A percentile compares a stretch with the other conserved stretches of the same genome.
Evolutionary conservation across 495 filamentous ascomycete genomes (phyloP).

Genomic region (Bathelium albidoporum): DNA sequence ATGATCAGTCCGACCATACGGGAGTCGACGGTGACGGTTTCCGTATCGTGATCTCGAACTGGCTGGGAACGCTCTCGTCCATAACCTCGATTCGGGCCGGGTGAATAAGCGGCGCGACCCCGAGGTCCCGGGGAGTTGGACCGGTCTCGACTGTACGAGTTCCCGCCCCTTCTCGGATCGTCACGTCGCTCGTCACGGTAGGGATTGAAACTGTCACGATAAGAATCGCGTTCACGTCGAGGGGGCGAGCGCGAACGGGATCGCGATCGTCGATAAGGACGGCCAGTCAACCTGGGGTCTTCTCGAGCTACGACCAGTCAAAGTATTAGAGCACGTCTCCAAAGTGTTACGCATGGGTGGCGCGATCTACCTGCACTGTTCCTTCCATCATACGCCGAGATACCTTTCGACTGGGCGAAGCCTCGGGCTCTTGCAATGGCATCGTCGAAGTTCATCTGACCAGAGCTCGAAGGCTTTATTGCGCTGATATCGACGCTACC

Average conservation of each 20-base stretch:
- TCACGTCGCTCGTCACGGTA: conserved; percentile 68
- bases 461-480: conserved; percentile 62
- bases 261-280: conserved; percentile 48
- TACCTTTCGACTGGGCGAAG: conserved; percentile 59
- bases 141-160: conserved; percentile 24
- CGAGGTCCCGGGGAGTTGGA: conserved; percentile 23
- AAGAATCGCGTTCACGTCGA: conserved; percentile 41
- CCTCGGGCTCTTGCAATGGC: conserved; percentile 64
- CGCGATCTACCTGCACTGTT: conserved; percentile 27
- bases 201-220: conserved; percentile 61
- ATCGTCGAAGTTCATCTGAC: conserved; percentile 61
- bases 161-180: conserved; percentile 38
- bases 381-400: conserved; percentile 33
- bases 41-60: conserved; percentile 46
- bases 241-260: conserved; percentile 61
- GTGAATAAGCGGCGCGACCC: conserved; percentile 26
- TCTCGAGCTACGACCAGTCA: conserved; percentile 11
- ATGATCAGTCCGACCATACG: conserved; percentile 75
- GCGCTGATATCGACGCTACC: conserved; percentile 64
- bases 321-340: not conserved
- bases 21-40: conserved; percentile 67
- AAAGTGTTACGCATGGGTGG: not conserved
- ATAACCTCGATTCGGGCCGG: conserved; percentile 32
- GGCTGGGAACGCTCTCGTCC: conserved; percentile 31
- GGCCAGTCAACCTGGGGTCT: conserved; percentile 33